Evolutionary conservation across 495 filamentous ascomycete genomes (phyloP), one percentile per base, ranked within the genome.

Genomic region (Xylaria castorea): DNA sequence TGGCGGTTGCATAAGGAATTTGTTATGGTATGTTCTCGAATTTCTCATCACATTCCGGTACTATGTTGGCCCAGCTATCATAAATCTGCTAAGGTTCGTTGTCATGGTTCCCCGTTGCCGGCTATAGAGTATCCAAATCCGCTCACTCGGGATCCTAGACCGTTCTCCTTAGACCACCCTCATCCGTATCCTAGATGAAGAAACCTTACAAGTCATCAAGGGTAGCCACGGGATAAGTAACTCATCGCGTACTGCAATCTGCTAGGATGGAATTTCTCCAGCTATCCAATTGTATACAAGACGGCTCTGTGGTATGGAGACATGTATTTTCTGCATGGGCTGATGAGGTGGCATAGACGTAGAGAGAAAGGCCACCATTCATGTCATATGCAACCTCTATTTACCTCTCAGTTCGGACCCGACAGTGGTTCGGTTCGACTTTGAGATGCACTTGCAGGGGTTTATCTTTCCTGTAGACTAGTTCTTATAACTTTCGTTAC

Each of bases 91-190:
- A 40, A 11, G 7, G 38, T 42, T 42, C 11, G 38, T 42, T 42
- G 2, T 9, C 38, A 2, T 42, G 14, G 66, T 27, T 38, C 48
- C 1, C 20, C 36, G 2, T 58, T 58, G 53, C 22, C 11, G 38
- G 36, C 22, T 16, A 38, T 25, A 38, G 38, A 42, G 11, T 30
- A 44, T 22, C 22, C 22, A 40, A 30, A 44, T 38, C 22, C 5
- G 5, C 61, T 42, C 12, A 16, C 61, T 63, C 12, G 61, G 34
- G 8, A 38, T 25, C 22, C 14, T 63, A 3, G 14, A 25, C 60
- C 11, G 61, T 68, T 30, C 66, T n/a, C n/a, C n/a, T n/a, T n/a
- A n/a, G n/a, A 14, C 25, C 51, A 60, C 51, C 51, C 51, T 58
- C 53, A 18, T 46, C n/a, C 2, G 22, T 68, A 27, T 67, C 22